Conservation (phyloP, 352 stramenopile species). For the Phytophthora melonis region DNA sequence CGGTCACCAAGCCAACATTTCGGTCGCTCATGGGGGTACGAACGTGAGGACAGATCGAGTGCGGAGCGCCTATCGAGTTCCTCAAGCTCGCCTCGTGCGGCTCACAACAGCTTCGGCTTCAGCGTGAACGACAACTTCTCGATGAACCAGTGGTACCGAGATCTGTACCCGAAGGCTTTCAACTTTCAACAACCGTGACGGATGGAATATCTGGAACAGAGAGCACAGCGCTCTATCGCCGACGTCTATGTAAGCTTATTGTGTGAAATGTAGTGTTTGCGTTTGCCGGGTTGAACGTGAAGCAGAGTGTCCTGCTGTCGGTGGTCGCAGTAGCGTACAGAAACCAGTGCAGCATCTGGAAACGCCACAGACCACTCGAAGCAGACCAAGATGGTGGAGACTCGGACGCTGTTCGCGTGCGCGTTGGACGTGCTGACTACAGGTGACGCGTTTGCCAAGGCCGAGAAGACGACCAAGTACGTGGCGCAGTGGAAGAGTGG, state of each 20-base stretch:
- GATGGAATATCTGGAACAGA: neutral
- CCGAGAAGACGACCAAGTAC: constrained; percentile 49
- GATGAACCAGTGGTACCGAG: constrained; percentile 40
- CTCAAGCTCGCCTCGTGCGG: neutral
- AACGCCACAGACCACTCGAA: constrained; percentile 12
- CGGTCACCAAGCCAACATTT: constrained; percentile 21
- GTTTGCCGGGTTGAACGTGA: neutral
- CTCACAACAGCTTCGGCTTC: constrained; percentile 29
- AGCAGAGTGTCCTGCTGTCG: neutral
- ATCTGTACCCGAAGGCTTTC: constrained; percentile 37
- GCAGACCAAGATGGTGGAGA: constrained; percentile 11
- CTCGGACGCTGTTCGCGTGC: constrained; percentile 50
- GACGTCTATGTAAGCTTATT: neutral
- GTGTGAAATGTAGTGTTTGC: neutral
- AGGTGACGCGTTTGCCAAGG: constrained; percentile 45
- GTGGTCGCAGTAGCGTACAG: neutral
- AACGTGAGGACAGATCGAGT: constrained; percentile 9
- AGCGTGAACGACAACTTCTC: constrained; percentile 48
- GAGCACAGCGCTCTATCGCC: neutral
- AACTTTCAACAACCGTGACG: constrained; percentile 8
- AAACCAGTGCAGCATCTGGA: constrained; percentile 8
- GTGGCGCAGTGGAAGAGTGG: constrained; percentile 47
- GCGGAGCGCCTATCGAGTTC: neutral
- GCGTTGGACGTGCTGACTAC: constrained; percentile 55
- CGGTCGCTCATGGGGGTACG: constrained; percentile 5